phyloP scores from a whole-genome alignment of 2,329 filamentous ascomycete species.

The Fusarium sp. region DNA sequence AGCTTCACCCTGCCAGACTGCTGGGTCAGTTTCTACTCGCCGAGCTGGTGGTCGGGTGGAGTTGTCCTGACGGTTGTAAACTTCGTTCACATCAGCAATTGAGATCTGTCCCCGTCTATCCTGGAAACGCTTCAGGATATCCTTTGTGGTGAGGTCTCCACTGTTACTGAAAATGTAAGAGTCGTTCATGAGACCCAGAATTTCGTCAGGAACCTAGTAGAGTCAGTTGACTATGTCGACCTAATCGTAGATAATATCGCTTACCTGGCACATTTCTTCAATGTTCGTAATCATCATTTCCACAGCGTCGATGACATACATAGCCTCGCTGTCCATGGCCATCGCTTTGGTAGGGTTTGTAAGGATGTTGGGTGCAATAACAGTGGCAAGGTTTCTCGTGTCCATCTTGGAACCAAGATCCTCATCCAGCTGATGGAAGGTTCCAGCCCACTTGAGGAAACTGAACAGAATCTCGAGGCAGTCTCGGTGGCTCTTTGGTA shows the following conservation, averaged over 20 bases:
- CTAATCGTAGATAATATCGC: conserved; percentile 50
- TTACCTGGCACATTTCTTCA: conserved; percentile 96
- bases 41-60: conserved; percentile 65
- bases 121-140: conserved; percentile 93
- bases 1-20: conserved; percentile 84
- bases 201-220: conserved; percentile 87
- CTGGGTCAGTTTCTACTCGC: conserved; percentile 87
- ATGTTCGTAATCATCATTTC: conserved; percentile 92
- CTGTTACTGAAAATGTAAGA: conserved; percentile 82
- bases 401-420: conserved; percentile 99
- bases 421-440: conserved; percentile 96
- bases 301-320: conserved; percentile 92
- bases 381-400: conserved; percentile 94
- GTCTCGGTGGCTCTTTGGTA: conserved; percentile 93
- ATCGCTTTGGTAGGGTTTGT: conserved; percentile 75
- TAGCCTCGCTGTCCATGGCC: conserved; percentile 85
- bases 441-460: conserved; percentile 97
- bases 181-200: conserved; percentile 88
- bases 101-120: conserved; percentile 75
- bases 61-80: conserved; percentile 69
- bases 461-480: conserved; percentile 94
- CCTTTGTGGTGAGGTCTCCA: conserved; percentile 93
- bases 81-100: conserved; percentile 69
- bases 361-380: conserved; percentile 96
- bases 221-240: conserved; percentile 27